Evolutionary conservation across 306 rosid species (phyloP).

Genomic region (Castanospermum australe): DNA sequence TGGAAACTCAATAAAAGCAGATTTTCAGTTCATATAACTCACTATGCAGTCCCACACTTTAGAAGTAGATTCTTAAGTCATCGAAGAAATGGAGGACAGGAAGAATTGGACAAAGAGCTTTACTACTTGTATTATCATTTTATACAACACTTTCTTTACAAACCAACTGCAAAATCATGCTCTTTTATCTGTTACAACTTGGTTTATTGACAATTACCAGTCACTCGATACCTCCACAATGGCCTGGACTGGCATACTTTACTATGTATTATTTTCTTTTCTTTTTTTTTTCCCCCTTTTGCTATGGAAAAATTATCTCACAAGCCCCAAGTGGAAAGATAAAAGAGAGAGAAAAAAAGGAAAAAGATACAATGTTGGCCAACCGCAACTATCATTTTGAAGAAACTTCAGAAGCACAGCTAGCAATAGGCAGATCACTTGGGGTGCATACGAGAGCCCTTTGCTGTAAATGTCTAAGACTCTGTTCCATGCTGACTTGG

Average conservation of each 20-base stretch:
- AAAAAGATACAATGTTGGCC: conserved; percentile 1
- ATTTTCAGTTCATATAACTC: too few relatives aligned
- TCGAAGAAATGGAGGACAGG: not conserved
- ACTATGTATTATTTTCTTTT: conserved; percentile 28
- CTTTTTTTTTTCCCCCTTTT: conserved; percentile 9
- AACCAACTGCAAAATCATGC: conserved; percentile 42
- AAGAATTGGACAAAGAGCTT: conserved; percentile 19
- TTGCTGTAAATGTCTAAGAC: conserved; percentile 88
- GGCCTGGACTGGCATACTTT: conserved; percentile 96
- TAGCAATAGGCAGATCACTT: conserved; percentile 67
- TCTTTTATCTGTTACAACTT: conserved; percentile 36
- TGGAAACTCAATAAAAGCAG: too few relatives aligned
- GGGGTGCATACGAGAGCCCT: conserved; percentile 95
- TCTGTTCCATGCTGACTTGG: conserved; percentile 99
- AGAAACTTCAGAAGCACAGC: conserved; percentile 79
- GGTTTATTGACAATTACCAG: conserved; percentile 80
- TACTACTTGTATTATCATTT: conserved; percentile 29
- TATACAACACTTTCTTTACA: conserved; percentile 59
- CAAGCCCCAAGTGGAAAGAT: conserved; percentile 35
- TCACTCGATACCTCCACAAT: conserved; percentile 67
- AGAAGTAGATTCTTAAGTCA: not conserved
- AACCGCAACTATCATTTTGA: conserved; percentile 52
- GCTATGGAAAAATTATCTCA: conserved; percentile 41
- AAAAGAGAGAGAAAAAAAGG: not conserved
- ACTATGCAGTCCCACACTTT: not conserved